Conservation (phyloP, 2,329 filamentous ascomycete species). For the Fusarium luffae region DNA sequence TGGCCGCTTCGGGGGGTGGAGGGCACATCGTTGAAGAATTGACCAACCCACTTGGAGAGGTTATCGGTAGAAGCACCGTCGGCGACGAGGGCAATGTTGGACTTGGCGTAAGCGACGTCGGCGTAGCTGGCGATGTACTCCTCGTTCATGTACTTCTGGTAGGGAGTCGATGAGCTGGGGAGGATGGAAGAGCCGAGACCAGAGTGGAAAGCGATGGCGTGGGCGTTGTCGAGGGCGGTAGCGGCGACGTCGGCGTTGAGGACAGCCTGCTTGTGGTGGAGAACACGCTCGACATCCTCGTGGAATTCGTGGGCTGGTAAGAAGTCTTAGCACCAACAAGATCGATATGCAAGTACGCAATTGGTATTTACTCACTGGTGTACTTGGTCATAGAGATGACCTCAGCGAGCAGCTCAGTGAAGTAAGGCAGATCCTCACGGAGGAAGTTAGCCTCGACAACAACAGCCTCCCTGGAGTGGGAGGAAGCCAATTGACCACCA, state of each 20-base stretch:
- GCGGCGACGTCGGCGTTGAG: conserved; percentile 70
- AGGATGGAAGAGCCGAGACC: conserved; percentile 85
- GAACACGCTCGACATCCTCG: conserved; percentile 83
- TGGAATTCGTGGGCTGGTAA: conserved; percentile 83
- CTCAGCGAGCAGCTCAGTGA: conserved; percentile 93
- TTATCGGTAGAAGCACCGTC: conserved; percentile 83
- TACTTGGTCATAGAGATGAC: conserved; percentile 90
- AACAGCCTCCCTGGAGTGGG: conserved; percentile 93
- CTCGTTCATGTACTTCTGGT: conserved; percentile 83
- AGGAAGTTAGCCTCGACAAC: conserved; percentile 96
- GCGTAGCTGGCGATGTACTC: conserved; percentile 80
- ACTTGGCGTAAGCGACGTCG: conserved; percentile 82
- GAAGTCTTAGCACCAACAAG: conserved; percentile 24
- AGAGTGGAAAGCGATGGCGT: conserved; percentile 89
- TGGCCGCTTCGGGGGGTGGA: conserved; percentile 63
- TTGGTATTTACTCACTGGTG: conserved; percentile 65
- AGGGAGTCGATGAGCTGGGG: conserved; percentile 76
- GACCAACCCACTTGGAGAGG: conserved; percentile 87
- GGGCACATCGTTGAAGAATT: conserved; percentile 86
- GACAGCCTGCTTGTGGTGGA: conserved; percentile 81
- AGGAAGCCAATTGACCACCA: conserved; percentile 86
- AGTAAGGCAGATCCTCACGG: conserved; percentile 95
- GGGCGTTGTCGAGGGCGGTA: conserved; percentile 86
- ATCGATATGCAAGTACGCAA: conserved; percentile 4
- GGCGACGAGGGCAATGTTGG: conserved; percentile 90